Base-by-base conservation (phyloP, 352 stramenopile genomes). In the Pythium biforme region DNA sequence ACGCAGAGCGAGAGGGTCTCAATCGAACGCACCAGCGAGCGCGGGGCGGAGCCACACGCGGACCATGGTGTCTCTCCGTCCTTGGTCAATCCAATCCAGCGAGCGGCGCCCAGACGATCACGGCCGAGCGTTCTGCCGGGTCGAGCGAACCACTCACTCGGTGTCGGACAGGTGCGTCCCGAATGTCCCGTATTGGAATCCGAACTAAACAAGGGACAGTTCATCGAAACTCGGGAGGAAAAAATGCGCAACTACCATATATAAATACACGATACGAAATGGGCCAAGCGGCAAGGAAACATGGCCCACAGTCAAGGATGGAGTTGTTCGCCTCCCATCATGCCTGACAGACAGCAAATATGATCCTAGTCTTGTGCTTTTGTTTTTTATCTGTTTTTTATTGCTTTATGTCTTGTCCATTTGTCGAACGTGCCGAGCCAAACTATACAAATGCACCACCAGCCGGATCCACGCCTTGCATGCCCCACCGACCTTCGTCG, bases 41-140 rank as follows among this genome's bases (percentile, higher is more conserved):
- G 77, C 74, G 20, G 81, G 81, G 73, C 81, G 81, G 59, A 90
- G 75, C 73, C 75, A 85, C 68, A 88, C 81, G 72, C 78, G 78
- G 75, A 90, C 73, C 81, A 90, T 90, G 64, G 59, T 68, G 67
- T 58, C 69, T 66, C 62, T 71, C 52, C 48, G 53, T 55, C 26
- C 51, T 65, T 55, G 58, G 20, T 55, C 59, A 59, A 60, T 61
- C 41, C 40, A 61, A 55, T 63, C 62, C 46, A 64, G 53, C 66
- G 48, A 64, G 53, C 66, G 48, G 66, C 66, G 43, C 55, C 37
- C 59, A 58, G 34, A 64, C 63, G 48, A 69, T 69, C 62, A 60
- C 62, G 61, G 49, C 61, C 61, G 51, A 68, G 61, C 61, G 61
- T 69, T 70, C 49, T 64, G 39, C 43, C 14, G 43, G 48, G 23